A percentile compares a stretch with the other conserved stretches of the same genome.
These are phyloP conservation scores for Conoideocrella luteorostrata DNA, from an alignment of 2,329 filamentous ascomycete genomes.

Conservation along the genomic window DNA sequence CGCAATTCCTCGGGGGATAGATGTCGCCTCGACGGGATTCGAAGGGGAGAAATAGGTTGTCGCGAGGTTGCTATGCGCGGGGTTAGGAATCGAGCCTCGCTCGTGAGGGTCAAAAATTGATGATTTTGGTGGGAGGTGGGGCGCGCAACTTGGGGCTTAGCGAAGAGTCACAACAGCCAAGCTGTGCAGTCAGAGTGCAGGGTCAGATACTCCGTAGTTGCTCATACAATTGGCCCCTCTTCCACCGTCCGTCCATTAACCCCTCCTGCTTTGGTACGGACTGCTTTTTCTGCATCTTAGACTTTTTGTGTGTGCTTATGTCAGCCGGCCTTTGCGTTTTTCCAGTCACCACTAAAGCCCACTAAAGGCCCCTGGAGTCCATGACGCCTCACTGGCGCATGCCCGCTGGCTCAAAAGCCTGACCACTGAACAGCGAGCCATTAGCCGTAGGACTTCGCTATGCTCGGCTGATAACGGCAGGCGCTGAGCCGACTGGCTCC, in stretches of 20 bases:
- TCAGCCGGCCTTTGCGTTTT: conserved; percentile 8
- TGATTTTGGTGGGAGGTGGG: conserved; percentile 38
- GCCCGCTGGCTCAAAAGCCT: no score
- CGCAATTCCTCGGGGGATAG: conserved; percentile 6
- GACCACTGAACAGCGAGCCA: not conserved
- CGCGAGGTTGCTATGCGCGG: conserved; percentile 26
- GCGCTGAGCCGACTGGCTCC: not conserved
- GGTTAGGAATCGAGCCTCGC: conserved; percentile 25
- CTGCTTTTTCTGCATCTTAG: not conserved
- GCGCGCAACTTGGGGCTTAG: conserved; percentile 32
- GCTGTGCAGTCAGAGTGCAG: not conserved
- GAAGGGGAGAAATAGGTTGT: conserved; percentile 12
- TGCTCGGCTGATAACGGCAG: not conserved
- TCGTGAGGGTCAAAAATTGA: conserved; percentile 30
- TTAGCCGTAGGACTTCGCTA: not conserved
- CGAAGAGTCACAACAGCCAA: conserved; percentile 15
- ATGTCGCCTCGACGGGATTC: conserved; percentile 11
- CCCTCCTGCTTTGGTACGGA: not conserved
- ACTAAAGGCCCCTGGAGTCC: no score
- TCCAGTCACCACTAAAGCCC: conserved; percentile 1
- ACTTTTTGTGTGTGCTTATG: conserved; percentile 10
- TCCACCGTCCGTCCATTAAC: no score
- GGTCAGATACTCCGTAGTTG: not conserved
- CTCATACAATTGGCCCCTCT: not conserved
- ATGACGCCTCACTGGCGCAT: no score